Conservation (phyloP, 257 asterid species). For the Solanum dulcamara region DNA sequence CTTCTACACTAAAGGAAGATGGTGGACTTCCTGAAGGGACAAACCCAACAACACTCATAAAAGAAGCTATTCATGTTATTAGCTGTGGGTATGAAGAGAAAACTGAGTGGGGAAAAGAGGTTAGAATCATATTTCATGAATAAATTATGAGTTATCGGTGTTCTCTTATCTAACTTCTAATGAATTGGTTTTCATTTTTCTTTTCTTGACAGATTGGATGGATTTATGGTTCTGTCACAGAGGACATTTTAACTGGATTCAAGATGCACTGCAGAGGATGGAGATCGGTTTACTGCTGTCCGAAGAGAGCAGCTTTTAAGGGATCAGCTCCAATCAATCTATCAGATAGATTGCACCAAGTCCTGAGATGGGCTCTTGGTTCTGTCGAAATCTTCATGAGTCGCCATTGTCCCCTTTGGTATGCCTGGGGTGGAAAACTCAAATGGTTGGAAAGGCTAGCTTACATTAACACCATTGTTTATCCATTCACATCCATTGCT, state of each 20-base stretch:
- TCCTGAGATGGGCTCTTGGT: slow-evolving; percentile 89
- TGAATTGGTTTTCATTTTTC: background rate
- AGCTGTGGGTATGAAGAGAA: slow-evolving; percentile 86
- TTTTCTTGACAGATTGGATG: slow-evolving; percentile 59
- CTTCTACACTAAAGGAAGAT: slow-evolving; percentile 74
- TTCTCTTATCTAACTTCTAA: background rate
- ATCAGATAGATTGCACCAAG: slow-evolving; percentile 83
- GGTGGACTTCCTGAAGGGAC: slow-evolving; percentile 78
- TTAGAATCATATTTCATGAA: slow-evolving; percentile 1
- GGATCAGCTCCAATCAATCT: slow-evolving; percentile 90
- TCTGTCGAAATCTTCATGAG: slow-evolving; percentile 82
- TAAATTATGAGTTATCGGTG: background rate
- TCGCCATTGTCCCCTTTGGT: slow-evolving; percentile 91
- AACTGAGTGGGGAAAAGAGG: slow-evolving; percentile 94
- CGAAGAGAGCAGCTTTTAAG: slow-evolving; percentile 67
- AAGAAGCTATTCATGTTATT: slow-evolving; percentile 86
- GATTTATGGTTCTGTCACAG: slow-evolving; percentile 81
- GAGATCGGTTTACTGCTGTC: slow-evolving; percentile 71
- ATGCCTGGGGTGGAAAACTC: slow-evolving; percentile 66
- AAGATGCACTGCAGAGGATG: slow-evolving; percentile 95
- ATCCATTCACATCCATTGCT: slow-evolving; percentile 83
- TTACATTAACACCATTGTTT: slow-evolving; percentile 65
- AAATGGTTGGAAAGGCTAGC: slow-evolving; percentile 73
- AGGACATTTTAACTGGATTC: slow-evolving; percentile 79
- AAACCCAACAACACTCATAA: slow-evolving; percentile 42